Base-by-base conservation (phyloP, 306 rosid species). In the Prunus persica region DNA sequence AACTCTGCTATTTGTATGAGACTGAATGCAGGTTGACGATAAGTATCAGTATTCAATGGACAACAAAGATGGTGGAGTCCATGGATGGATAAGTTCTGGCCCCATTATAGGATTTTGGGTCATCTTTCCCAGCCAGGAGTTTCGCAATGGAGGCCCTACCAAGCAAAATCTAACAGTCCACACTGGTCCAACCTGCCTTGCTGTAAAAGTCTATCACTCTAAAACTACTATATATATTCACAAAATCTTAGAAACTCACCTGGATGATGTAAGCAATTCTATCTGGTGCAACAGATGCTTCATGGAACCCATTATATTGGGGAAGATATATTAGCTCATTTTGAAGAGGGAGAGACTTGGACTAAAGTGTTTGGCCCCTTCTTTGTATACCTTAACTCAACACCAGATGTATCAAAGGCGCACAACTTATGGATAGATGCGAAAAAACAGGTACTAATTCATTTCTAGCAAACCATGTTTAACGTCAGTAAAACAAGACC, bases 281-380 rank as follows among this genome's bases (percentile, higher is more conserved):
- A 73, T 68, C 38, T 71, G 72, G 34, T 78, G 65, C 45, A 69
- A 50, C 87, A 86, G 89, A 86, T 86, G 87, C 67, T 86, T 76
- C 89, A 80, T 24, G 85, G 89, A 65, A 77, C 87, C 8, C 87
- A 86, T 64, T 86, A 80, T 83, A 81, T 78, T 55, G 89, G 89
- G 27, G 65, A 80, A 50, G 85, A 86, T 25, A 79, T 83, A 57
- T 52, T 81, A 27, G 82, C 87, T 66, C 89, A 78, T 78, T 80
- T 83, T 43, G 78, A 54, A 65, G 77, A 71, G 67, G 85, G 85
- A 32, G 82, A 80, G 75, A 64, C 87, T 27, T 86, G 89, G 85
- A 82, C 78, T 49, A 86, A 86, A 75, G 87, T 86, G 54, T 77
- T 82, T 47, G 87, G 87, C 62, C 89, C 89, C 20, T 16, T 86